Base-by-base conservation (phyloP, 306 rosid genomes). In the Corylus heterophylla region DNA sequence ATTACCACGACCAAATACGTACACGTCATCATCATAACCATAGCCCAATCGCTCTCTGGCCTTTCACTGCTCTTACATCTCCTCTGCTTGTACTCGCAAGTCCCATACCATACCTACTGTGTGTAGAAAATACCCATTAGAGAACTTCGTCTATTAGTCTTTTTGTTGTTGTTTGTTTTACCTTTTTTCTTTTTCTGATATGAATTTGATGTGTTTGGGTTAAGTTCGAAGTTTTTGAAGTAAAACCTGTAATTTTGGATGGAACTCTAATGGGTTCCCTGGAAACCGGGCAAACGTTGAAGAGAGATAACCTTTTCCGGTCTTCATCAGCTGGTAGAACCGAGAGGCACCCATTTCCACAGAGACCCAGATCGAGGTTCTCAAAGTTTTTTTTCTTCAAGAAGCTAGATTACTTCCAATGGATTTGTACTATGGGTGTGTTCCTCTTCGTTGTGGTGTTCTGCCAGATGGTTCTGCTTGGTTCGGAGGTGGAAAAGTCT, bases 251-350 rank as follows among this genome's bases (percentile, higher is more conserved):
- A 49, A 49, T 49, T 11, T 86, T 64, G 42, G 81, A 92, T 94
- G 97, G 92, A 86, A 85, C 84, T 83, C 74, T 88, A 84, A 96
- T 96, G 99, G 99, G 97, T 91, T 91, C 97, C 39, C 74, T 93
- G 85, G 98, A 93, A 78, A 83, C 80, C 39, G 91, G 89, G 80
- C 71, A 79, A 83, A 80, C 91, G 63, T 85, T 83, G 77, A 96
- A 93, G 81, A 93, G 92, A 79, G 91, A 89, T 89, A 89, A 89
- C 77, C 79, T 79, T 68, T 85, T 90, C 71, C 92, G 96, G 64
- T 47, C 89, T 73, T 78, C 77, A 3, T 78, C 88, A 3, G 69
- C 64, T 18, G 77, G 82, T 47, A 84, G 90, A 76, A 86, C 83
- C 52, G 96, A 94, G n/a, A 87, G 84, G 17, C 73, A 82, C 83